A percentile compares a stretch with the other conserved stretches of the same genome.
Evolutionary conservation across 352 stramenopile genomes (phyloP).

Genomic region (Phytophthora constricta): DNA sequence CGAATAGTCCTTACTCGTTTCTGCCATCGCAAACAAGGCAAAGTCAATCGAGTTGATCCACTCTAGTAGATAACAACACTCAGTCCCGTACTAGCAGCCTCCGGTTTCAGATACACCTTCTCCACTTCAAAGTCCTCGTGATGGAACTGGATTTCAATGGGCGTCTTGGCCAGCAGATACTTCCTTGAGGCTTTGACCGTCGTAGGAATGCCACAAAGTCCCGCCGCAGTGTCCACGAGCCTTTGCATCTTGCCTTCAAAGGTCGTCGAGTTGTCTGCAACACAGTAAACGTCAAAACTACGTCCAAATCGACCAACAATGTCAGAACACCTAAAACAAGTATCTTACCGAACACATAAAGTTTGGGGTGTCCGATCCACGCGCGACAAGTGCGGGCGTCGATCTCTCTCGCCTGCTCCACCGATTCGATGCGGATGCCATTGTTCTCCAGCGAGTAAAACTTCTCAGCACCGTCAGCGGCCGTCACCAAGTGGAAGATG

Average conservation of each 20-base stretch:
- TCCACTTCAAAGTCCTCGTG: slow-evolving; percentile 89
- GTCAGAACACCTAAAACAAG: too few relatives aligned
- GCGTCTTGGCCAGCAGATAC: slow-evolving; percentile 62
- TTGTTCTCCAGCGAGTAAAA: slow-evolving; percentile 99
- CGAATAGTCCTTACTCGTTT: slow-evolving; percentile 85
- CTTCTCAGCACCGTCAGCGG: slow-evolving; percentile 93
- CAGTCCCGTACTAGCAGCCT: slow-evolving; percentile 50
- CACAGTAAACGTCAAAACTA: too few relatives aligned
- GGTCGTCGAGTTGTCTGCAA: slow-evolving; percentile 83
- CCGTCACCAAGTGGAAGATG: slow-evolving; percentile 91
- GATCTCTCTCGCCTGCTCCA: slow-evolving; percentile 90
- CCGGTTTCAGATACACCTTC: slow-evolving; percentile 85
- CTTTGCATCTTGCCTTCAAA: slow-evolving; percentile 91
- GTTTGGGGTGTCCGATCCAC: slow-evolving; percentile 88
- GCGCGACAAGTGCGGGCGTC: slow-evolving; percentile 82
- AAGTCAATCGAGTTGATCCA: too few relatives aligned
- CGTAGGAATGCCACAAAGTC: slow-evolving; percentile 75
- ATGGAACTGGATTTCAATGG: slow-evolving; percentile 73
- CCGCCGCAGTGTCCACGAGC: slow-evolving; percentile 79
- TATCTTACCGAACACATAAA: slow-evolving; percentile 78
- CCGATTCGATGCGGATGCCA: slow-evolving; percentile 93
- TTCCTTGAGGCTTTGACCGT: slow-evolving; percentile 83
- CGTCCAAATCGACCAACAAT: too few relatives aligned
- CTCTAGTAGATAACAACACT: neutral
- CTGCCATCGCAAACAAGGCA: slow-evolving; percentile 24